Conservation (phyloP, 2,329 filamentous ascomycete species). For the Colletotrichum shisoi region DNA sequence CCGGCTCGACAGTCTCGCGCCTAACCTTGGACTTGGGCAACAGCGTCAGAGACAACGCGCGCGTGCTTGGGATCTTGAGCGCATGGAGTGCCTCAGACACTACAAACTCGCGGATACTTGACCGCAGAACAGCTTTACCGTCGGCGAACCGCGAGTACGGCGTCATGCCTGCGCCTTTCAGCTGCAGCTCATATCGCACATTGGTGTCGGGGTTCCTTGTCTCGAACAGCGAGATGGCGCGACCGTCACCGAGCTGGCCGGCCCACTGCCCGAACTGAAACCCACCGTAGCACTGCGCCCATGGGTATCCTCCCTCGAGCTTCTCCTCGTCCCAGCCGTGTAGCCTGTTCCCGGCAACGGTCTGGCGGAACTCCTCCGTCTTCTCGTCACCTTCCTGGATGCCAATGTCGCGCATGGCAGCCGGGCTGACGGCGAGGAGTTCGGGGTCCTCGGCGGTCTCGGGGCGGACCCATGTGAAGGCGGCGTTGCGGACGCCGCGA, state of each 20-base stretch:
- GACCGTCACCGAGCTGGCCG: slow-evolving; percentile 91
- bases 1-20: slow-evolving; percentile 84
- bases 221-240: slow-evolving; percentile 94
- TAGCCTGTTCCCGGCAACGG: slow-evolving; percentile 83
- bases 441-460: slow-evolving; percentile 76
- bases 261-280: slow-evolving; percentile 87
- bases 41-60: slow-evolving; percentile 83
- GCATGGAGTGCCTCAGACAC: slow-evolving; percentile 90
- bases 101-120: slow-evolving; percentile 92
- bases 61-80: slow-evolving; percentile 82
- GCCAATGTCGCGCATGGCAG: slow-evolving; percentile 82
- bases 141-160: slow-evolving; percentile 97
- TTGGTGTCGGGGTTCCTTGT: slow-evolving; percentile 75
- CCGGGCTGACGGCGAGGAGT: slow-evolving; percentile 79
- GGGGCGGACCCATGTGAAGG: slow-evolving; percentile 91
- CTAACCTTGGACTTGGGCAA: slow-evolving; percentile 75
- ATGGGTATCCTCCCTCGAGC: slow-evolving; percentile 81
- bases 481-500: slow-evolving; percentile 81
- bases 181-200: slow-evolving; percentile 85
- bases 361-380: slow-evolving; percentile 76
- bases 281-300: slow-evolving; percentile 98
- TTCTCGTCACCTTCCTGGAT: slow-evolving; percentile 72
- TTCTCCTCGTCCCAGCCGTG: slow-evolving; percentile 77
- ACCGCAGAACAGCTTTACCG: slow-evolving; percentile 89
- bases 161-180: slow-evolving; percentile 92